Evolutionary conservation across 1,284 basidiomycete species (phyloP), one percentile per base, ranked within the genome.

Genomic region (Ceratobasidium sp.): DNA sequence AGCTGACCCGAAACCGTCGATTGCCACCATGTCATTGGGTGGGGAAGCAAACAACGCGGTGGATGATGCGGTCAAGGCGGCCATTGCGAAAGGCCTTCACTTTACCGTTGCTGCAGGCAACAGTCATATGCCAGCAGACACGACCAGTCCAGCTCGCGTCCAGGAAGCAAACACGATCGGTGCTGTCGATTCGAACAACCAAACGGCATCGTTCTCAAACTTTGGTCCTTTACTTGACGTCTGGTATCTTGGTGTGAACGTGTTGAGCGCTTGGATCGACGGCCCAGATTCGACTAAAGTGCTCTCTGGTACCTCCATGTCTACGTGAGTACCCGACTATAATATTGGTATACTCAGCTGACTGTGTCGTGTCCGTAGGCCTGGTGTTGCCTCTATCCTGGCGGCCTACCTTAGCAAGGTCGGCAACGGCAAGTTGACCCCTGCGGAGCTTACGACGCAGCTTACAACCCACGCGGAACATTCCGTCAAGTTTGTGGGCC

Each of bases 71-170:
- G 43, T 73, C 0, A 4, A 14, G 29, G n/a, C 41, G 3, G 54
- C 43, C 5, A 72, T 98, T 73, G 87, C 88, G 29, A 79, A 81
- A 54, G 97, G 96, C 68, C 87, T 99, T 74, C 95, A 98, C 86
- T 98, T 98, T 80, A 94, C 94, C 78, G 95, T 98, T 76, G 95
- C 95, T 74, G 96, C 96, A 75, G 96, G 95, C 86, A 86, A 83
- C 81, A 86, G 88, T 82, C 86, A 87, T 83, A 83, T 84, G 80
- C 85, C 86, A 77, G 85, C 85, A n/a, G 80, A 78, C 78, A 79
- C 22, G 6, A 5, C 41, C n/a, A 48, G 54, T 16, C 71, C 71
- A 7, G 56, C 71, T 43, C 24, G 46, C 8, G 71, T 73, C 3
- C 14, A 11, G 1, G 24, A n/a, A 0, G 71, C 71, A 1, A 73